phyloP scores from a whole-genome alignment of 2,329 filamentous ascomycete genomes.

The Penicillium italicum region DNA sequence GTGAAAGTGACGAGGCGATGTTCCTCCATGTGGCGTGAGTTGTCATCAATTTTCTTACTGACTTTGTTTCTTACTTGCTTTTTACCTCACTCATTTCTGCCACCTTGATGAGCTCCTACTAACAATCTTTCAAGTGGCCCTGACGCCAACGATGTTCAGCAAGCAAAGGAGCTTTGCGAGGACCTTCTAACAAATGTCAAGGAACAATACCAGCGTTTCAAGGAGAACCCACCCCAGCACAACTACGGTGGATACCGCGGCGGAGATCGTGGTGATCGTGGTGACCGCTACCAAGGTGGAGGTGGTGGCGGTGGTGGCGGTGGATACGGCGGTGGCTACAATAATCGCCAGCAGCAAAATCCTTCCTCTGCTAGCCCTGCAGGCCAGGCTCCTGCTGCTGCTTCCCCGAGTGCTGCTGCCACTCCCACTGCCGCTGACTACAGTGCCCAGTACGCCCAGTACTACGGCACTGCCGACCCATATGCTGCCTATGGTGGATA shows the following conservation, averaged over 20 bases:
- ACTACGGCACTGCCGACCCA: conserved; percentile 73
- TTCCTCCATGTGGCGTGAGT: conserved; percentile 85
- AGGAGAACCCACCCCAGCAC: conserved; percentile 69
- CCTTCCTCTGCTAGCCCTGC: conserved; percentile 42
- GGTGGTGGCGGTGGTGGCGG: conserved; percentile 32
- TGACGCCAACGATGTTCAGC: conserved; percentile 78
- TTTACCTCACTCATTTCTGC: not conserved
- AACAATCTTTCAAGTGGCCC: conserved; percentile 61
- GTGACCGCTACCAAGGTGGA: conserved; percentile 9
- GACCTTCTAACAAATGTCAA: conserved; percentile 83
- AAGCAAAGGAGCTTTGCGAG: conserved; percentile 82
- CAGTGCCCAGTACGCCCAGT: conserved; percentile 76
- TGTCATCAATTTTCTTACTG: not conserved
- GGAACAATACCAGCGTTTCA: conserved; percentile 87
- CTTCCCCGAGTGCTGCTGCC: conserved; percentile 22
- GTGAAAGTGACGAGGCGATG: conserved; percentile 93
- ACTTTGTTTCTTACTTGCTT: not conserved
- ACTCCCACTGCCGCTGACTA: conserved; percentile 59
- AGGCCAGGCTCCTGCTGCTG: conserved; percentile 41
- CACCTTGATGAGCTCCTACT: not conserved
- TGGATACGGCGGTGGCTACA: conserved; percentile 35
- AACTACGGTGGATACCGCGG: conserved; percentile 52
- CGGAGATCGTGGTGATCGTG: conserved; percentile 25
- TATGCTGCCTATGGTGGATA: conserved; percentile 92
- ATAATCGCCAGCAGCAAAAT: conserved; percentile 33